Conservation (phyloP, 352 stramenopile species). For the Thalassiosira ordinaria region DNA sequence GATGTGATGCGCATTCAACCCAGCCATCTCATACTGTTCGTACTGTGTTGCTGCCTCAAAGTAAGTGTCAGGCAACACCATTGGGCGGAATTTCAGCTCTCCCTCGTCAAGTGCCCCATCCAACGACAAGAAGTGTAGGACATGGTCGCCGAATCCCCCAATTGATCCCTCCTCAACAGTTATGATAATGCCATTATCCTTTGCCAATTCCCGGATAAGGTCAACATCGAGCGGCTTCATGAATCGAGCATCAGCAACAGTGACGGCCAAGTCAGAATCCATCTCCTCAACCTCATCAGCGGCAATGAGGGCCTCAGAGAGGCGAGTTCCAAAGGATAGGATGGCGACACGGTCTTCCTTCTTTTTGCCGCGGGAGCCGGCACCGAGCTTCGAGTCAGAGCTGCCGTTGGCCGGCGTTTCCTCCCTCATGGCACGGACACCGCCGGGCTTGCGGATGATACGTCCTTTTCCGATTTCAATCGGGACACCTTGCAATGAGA, state of each 20-base stretch:
- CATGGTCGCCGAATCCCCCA: slow-evolving; percentile 88
- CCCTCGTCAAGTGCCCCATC: slow-evolving; percentile 87
- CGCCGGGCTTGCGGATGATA: slow-evolving; percentile 80
- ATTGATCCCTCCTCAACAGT: slow-evolving; percentile 89
- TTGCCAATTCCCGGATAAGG: slow-evolving; percentile 85
- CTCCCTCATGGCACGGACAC: slow-evolving; percentile 63
- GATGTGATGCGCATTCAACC: slow-evolving; percentile 88
- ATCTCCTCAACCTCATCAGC: slow-evolving; percentile 85
- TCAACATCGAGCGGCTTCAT: slow-evolving; percentile 90
- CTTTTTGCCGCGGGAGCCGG: slow-evolving; percentile 63
- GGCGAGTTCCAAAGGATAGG: slow-evolving; percentile 86
- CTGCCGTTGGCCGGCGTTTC: slow-evolving; percentile 49
- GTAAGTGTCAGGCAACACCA: slow-evolving; percentile 89
- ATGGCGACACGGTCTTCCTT: slow-evolving; percentile 86
- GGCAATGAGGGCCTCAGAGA: slow-evolving; percentile 84
- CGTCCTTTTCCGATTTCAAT: slow-evolving; percentile 88
- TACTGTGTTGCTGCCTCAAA: slow-evolving; percentile 89
- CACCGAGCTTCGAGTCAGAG: slow-evolving; percentile 48
- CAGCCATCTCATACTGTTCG: slow-evolving; percentile 90
- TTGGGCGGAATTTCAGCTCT: slow-evolving; percentile 88
- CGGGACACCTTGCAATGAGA: slow-evolving; percentile 63
- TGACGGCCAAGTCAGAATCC: slow-evolving; percentile 84
- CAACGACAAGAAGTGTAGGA: slow-evolving; percentile 88
- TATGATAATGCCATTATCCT: slow-evolving; percentile 87
- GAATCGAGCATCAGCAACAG: slow-evolving; percentile 89